Conservation (phyloP, 106 monocot genomes). For the Dendrobium huoshanense region DNA sequence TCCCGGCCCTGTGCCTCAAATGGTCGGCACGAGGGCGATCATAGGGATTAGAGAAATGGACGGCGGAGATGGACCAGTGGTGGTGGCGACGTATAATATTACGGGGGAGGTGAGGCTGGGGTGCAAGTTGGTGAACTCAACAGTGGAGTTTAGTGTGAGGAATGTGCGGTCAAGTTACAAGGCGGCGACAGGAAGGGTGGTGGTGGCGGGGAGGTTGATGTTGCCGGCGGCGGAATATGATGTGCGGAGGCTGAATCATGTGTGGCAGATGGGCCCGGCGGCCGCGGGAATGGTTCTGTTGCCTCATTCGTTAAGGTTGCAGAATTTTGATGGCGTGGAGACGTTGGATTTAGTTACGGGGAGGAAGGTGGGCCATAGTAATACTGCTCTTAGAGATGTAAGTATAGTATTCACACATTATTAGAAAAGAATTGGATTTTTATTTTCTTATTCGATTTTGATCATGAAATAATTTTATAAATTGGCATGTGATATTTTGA, state of each 20-base stretch:
- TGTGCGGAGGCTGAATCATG: slow-evolving; percentile 8
- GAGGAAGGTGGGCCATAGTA: neutral
- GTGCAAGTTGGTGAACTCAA: slow-evolving; percentile 7
- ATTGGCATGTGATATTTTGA: too few relatives aligned
- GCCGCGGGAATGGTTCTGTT: neutral
- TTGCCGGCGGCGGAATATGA: slow-evolving; percentile 11
- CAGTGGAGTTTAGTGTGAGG: slow-evolving; percentile 8
- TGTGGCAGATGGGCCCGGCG: slow-evolving; percentile 23
- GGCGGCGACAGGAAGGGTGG: neutral
- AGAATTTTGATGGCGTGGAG: slow-evolving; percentile 22
- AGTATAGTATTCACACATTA: neutral
- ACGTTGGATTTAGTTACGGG: slow-evolving; percentile 11
- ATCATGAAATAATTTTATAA: too few relatives aligned
- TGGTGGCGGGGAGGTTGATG: neutral
- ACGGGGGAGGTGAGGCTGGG: slow-evolving; percentile 1
- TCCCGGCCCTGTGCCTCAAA: neutral
- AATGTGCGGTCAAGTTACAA: neutral
- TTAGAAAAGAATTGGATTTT: neutral
- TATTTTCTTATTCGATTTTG: too few relatives aligned
- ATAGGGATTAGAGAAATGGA: neutral
- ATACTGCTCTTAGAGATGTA: neutral
- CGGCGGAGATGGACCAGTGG: neutral
- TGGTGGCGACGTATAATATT: slow-evolving; percentile 16
- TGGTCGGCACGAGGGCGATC: slow-evolving; percentile 14
- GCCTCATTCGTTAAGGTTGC: neutral